Conservation (phyloP, 768 basidiomycete species). For the Lentinula detonsa region DNA sequence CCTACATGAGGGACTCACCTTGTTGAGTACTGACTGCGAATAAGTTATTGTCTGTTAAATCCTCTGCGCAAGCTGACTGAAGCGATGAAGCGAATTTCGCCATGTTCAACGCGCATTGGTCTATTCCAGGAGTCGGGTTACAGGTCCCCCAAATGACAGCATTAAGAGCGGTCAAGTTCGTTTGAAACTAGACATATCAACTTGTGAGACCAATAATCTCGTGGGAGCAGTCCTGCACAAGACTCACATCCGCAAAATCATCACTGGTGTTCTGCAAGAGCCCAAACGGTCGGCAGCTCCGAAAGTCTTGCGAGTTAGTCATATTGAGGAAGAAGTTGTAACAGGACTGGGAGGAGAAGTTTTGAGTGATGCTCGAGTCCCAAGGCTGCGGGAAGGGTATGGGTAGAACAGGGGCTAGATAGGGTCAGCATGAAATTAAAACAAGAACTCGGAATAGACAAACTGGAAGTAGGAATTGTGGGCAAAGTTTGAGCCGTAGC, state of each 20-base stretch:
- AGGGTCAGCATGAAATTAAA: neutral
- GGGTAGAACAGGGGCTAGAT: constrained; percentile 38
- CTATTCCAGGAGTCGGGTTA: constrained; percentile 44
- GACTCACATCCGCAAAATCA: constrained; percentile 32
- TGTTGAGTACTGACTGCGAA: constrained; percentile 49
- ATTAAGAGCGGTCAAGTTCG: constrained; percentile 58
- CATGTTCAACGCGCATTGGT: constrained; percentile 65
- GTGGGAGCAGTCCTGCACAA: neutral
- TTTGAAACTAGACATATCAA: constrained; percentile 44
- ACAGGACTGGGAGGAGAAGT: constrained; percentile 64
- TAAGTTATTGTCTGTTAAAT: constrained; percentile 46
- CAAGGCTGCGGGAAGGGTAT: constrained; percentile 77
- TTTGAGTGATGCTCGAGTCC: constrained; percentile 54
- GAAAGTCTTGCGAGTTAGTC: constrained; percentile 54
- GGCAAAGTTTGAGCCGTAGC: constrained; percentile 29
- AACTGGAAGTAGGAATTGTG: constrained; percentile 41
- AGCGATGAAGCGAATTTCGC: constrained; percentile 49
- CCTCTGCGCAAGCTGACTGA: constrained; percentile 44
- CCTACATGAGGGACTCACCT: constrained; percentile 30
- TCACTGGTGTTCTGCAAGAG: constrained; percentile 44
- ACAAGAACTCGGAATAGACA: neutral
- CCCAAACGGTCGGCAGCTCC: constrained; percentile 74
- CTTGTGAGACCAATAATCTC: neutral
- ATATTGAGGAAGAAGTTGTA: constrained; percentile 72
- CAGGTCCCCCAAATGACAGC: constrained; percentile 75